Conservation (phyloP, 164 flowering plant genomes). For the Buxus sempervirens region DNA sequence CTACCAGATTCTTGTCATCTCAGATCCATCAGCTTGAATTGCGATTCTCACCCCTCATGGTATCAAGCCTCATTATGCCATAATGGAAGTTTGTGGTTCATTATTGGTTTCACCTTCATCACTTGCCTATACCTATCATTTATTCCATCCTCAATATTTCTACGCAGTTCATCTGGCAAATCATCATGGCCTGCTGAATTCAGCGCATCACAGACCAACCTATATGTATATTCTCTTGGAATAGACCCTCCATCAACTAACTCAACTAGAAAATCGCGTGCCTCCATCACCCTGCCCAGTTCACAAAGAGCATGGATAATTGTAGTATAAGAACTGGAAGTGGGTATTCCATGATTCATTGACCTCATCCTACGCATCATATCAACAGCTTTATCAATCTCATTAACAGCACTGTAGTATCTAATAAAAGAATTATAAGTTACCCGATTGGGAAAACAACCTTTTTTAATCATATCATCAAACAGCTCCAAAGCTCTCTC, state of each 20-base stretch:
- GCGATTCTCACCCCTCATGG: neutral
- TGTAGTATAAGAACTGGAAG: constrained; percentile 82
- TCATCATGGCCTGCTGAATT: constrained; percentile 26
- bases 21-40: neutral
- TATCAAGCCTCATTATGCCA: neutral
- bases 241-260: constrained; percentile 38
- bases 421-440: constrained; percentile 86
- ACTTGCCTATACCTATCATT: constrained; percentile 40
- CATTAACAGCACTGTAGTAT: constrained; percentile 72
- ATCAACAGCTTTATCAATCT: constrained; percentile 73
- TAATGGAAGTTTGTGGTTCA: constrained; percentile 22
- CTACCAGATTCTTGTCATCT: neutral
- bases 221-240: constrained; percentile 90
- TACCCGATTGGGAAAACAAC: constrained; percentile 63
- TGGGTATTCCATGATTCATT: constrained; percentile 60
- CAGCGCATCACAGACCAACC: constrained; percentile 55
- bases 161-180: constrained; percentile 37
- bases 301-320: constrained; percentile 83
- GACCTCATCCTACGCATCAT: constrained; percentile 68
- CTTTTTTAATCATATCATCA: constrained; percentile 69
- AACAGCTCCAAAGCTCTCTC: constrained; percentile 82
- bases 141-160: constrained; percentile 61
- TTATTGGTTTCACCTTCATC: constrained; percentile 62
- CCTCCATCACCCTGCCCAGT: constrained; percentile 68
- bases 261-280: constrained; percentile 45